These are phyloP conservation scores for Pythium myriotylum DNA, from an alignment of 352 stramenopile species.

Conservation along the genomic window DNA sequence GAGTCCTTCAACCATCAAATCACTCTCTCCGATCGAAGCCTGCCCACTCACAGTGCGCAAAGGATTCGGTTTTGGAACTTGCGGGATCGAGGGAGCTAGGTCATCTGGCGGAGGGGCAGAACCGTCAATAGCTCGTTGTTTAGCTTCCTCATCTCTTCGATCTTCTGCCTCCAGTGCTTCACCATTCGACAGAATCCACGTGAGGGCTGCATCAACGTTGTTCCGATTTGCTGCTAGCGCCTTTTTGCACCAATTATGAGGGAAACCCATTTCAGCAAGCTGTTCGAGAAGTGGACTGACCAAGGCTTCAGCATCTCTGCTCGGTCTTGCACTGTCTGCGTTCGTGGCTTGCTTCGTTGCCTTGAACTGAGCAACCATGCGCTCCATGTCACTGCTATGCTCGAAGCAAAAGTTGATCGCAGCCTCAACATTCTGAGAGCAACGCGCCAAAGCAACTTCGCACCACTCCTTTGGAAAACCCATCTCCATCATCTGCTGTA, in stretches of 20 bases:
- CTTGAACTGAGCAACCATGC: constrained; percentile 80
- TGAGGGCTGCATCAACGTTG: constrained; percentile 91
- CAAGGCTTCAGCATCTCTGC: constrained; percentile 38
- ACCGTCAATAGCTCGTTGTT: constrained; percentile 20
- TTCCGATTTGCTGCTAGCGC: constrained; percentile 87
- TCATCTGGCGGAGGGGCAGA: constrained; percentile 3
- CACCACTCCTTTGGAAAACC: constrained; percentile 93
- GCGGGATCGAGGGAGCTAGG: background rate
- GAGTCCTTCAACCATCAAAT: constrained; percentile 86
- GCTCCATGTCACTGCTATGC: constrained; percentile 91
- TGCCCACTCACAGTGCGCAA: constrained; percentile 84
- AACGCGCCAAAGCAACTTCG: constrained; percentile 84
- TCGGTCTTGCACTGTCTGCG: constrained; percentile 20
- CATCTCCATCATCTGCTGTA: constrained; percentile 95
- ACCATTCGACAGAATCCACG: constrained; percentile 92
- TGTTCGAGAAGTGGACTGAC: constrained; percentile 82
- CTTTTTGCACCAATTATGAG: constrained; percentile 92
- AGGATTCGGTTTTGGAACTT: constrained; percentile 65
- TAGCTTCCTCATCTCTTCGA: constrained; percentile 80
- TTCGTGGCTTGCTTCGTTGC: constrained; percentile 42
- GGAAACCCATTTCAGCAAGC: constrained; percentile 93
- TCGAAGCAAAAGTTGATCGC: constrained; percentile 94
- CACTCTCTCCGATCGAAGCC: constrained; percentile 81
- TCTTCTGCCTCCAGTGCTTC: constrained; percentile 89
- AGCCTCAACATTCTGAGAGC: constrained; percentile 88